phyloP scores from a whole-genome alignment of 2,329 filamentous ascomycete species.

The Macrophomina tecta region DNA sequence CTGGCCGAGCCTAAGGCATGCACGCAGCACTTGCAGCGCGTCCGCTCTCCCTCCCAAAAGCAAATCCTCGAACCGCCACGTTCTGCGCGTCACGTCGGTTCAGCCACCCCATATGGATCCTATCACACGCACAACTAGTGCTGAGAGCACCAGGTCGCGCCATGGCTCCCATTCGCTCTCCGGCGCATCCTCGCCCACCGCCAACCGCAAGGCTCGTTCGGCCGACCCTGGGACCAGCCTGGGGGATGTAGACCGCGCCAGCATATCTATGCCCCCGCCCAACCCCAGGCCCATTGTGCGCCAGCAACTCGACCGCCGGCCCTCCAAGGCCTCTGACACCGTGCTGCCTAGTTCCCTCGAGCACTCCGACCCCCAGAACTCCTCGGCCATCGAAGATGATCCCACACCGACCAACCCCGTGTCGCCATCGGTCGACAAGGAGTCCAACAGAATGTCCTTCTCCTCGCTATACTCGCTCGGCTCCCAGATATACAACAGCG shows the following conservation, averaged over 20 bases:
- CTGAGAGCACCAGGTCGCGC: constrained; percentile 47
- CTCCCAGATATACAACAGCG: constrained; percentile 61
- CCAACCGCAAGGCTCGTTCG: constrained; percentile 62
- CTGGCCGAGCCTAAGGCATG: constrained; percentile 17
- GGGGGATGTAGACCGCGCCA: constrained; percentile 64
- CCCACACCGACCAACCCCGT: constrained; percentile 51
- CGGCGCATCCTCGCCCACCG: constrained; percentile 49
- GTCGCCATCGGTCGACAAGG: constrained; percentile 52
- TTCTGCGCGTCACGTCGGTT: constrained; percentile 28
- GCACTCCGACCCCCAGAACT: constrained; percentile 40
- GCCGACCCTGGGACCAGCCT: constrained; percentile 66
- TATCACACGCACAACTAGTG: constrained; percentile 44
- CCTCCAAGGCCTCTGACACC: constrained; percentile 52
- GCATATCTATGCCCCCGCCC: constrained; percentile 68
- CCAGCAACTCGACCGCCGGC: constrained; percentile 50
- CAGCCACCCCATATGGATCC: constrained; percentile 29
- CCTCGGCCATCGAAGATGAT: constrained; percentile 56
- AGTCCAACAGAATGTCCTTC: constrained; percentile 72
- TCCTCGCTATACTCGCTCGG: constrained; percentile 75
- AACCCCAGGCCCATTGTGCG: constrained; percentile 50
- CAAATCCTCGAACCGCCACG: constrained; percentile 26
- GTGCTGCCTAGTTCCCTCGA: constrained; percentile 31
- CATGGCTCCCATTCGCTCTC: constrained; percentile 51
- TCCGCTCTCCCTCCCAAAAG: constrained; percentile 8
- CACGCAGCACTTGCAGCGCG: constrained; percentile 21